Base-by-base conservation (phyloP, 2,329 filamentous ascomycete species). In the Alternaria sp. region DNA sequence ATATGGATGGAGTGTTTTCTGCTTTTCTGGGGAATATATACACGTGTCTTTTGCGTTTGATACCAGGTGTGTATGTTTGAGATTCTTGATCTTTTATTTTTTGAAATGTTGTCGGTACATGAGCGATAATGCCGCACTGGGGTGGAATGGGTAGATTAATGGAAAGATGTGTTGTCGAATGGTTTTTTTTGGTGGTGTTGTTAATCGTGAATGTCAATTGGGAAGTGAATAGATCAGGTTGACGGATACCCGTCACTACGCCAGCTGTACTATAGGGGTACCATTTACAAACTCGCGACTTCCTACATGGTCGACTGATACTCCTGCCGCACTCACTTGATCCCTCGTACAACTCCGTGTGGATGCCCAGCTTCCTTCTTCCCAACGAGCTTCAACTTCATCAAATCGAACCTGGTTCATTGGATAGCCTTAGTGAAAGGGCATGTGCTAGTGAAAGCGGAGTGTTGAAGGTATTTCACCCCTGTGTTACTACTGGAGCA, bases 21-120 rank as follows among this genome's bases (percentile, higher is more conserved):
- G 34, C 29, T 48, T 29, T 48, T 48, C 17, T 36, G 44, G 44
- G 44, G 31, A 48, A 48, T 36, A 48, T 36, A 48, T 48, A 48
- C 44, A 48, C 29, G 44, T 48, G 44, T 48, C 29, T 48, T 48
- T 48, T 48, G 44, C 44, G 44, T 34, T 48, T 36, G 44, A 48
- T 48, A 48, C 44, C 44, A 48, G 44, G 44, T 48, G 44, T 48
- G 44, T 48, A 36, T 48, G 31, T 48, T 34, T 36, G 21, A 36
- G 31, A 34, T 48, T 24, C 13, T 17, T 34, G 14, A 8, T 10
- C 31, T 34, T 23, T 39, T 40, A 8, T 17, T 17, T 26, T n/a
- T 21, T 48, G 44, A 10, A 21, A 21, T 31, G 13, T 3, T 7
- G 21, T 21, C 21, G 21, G 21, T 46, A 4, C 7, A 24, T 36